phyloP scores from a whole-genome alignment of 2,329 filamentous ascomycete species.

The Aureobasidium subglaciale region DNA sequence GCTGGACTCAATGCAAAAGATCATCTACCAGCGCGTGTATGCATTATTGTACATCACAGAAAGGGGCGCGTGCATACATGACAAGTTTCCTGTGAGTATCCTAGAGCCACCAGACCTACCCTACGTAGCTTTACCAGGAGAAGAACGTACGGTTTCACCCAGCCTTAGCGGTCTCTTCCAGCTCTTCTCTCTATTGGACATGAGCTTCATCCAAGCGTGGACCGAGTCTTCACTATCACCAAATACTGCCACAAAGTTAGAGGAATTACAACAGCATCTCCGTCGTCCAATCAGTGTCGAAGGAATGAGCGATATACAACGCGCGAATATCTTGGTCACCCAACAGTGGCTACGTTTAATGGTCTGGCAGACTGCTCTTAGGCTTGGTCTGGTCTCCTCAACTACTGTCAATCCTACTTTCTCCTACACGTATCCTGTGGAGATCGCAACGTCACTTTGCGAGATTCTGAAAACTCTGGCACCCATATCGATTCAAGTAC shows the following conservation, averaged over 20 bases:
- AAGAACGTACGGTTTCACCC: conserved; percentile 15
- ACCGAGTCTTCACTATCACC: not conserved
- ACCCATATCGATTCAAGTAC: not conserved
- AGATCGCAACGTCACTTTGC: conserved; percentile 14
- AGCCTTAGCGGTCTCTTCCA: conserved; percentile 16
- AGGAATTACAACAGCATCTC: not conserved
- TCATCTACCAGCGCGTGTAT: conserved; percentile 15
- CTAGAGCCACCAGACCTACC: conserved; percentile 7
- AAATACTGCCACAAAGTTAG: not conserved
- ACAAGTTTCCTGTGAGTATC: conserved; percentile 19
- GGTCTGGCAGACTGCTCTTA: conserved; percentile 20
- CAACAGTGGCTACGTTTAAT: conserved; percentile 20
- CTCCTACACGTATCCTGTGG: conserved; percentile 18
- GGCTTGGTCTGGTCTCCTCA: conserved; percentile 16
- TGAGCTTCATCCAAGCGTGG: conserved; percentile 11
- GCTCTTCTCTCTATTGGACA: conserved; percentile 18
- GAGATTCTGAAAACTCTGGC: not conserved
- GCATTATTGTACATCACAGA: conserved; percentile 20
- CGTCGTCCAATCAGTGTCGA: conserved; percentile 13
- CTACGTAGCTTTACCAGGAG: conserved; percentile 10
- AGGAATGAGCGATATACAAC: conserved; percentile 16
- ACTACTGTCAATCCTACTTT: conserved; percentile 15
- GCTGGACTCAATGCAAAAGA: not conserved
- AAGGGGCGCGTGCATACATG: conserved; percentile 17
- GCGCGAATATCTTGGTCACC: conserved; percentile 18